These are phyloP conservation scores for Rhizophlyctis rosea DNA, from an alignment of 192 early-diverging fungal species.

Conservation along the genomic window DNA sequence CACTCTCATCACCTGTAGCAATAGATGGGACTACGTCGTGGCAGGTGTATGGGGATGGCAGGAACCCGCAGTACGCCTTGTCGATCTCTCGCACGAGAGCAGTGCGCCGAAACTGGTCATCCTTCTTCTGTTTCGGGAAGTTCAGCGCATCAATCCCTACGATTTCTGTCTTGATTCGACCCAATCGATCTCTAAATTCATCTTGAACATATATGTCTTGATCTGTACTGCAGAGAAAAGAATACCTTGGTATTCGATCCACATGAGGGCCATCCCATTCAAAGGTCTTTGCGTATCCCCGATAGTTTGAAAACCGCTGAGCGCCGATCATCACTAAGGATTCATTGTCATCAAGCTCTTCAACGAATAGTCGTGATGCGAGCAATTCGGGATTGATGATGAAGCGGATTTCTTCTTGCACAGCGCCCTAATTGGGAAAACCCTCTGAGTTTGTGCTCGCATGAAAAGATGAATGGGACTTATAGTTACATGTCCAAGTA, in stretches of 20 bases:
- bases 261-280: conserved; percentile 23
- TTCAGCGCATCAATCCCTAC: conserved; percentile 42
- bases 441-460: neutral
- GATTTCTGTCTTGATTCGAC: conserved; percentile 28
- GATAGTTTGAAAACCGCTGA: conserved; percentile 40
- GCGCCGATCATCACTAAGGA: conserved; percentile 37
- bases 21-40: conserved; percentile 1
- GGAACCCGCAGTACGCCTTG: conserved; percentile 48
- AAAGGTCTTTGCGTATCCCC: conserved; percentile 41
- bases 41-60: conserved; percentile 16
- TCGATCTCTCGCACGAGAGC: conserved; percentile 37
- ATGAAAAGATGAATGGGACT: conserved; percentile 3
- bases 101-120: conserved; percentile 17
- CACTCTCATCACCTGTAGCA: conserved; percentile 32
- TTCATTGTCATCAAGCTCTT: conserved; percentile 39
- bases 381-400: conserved; percentile 48
- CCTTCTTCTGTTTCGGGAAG: conserved; percentile 13
- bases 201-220: neutral
- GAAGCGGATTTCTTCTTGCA: conserved; percentile 53
- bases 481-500: conserved; percentile 26
- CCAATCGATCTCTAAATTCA: conserved; percentile 21
- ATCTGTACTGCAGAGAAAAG: neutral
- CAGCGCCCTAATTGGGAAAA: conserved; percentile 27
- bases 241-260: conserved; percentile 18
- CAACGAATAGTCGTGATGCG: conserved; percentile 36